phyloP scores from a whole-genome alignment of 202 grass and related monocot genomes.

The Musa balbisiana region DNA sequence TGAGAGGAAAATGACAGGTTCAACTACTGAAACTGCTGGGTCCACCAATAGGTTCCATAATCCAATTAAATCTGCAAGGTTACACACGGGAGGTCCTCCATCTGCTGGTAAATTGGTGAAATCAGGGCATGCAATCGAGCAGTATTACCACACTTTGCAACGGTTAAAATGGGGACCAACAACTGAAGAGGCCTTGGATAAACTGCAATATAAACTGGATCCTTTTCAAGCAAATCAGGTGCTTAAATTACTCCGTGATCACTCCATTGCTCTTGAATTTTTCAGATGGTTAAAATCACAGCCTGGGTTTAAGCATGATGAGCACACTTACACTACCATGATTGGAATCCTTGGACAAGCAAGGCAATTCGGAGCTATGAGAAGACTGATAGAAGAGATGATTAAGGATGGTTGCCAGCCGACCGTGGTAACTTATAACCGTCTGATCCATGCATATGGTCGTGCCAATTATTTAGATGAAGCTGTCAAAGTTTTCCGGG shows the following conservation, averaged over 20 bases:
- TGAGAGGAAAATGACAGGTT: conserved; percentile 29
- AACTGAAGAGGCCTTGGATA: conserved; percentile 59
- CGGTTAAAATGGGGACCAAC: conserved; percentile 81
- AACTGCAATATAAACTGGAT: conserved; percentile 68
- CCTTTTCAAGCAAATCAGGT: conserved; percentile 92
- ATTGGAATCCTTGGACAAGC: conserved; percentile 94
- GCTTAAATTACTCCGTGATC: conserved; percentile 77
- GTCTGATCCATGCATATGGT: conserved; percentile 92
- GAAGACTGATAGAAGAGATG: conserved; percentile 83
- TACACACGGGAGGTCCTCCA: conserved; percentile 34
- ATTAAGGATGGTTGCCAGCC: conserved; percentile 57
- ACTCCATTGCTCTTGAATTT: conserved; percentile 66
- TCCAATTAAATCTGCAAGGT: conserved; percentile 39
- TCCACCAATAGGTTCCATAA: conserved; percentile 40
- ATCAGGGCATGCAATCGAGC: conserved; percentile 53
- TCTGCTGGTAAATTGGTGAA: conserved; percentile 57
- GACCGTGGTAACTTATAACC: conserved; percentile 87
- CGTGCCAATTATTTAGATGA: conserved; percentile 81
- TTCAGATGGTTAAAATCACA: conserved; percentile 86
- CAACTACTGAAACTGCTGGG: conserved; percentile 23
- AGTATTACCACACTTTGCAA: conserved; percentile 76
- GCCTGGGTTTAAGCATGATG: conserved; percentile 86
- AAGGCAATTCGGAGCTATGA: conserved; percentile 73
- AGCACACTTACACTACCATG: conserved; percentile 93
- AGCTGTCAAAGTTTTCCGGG: conserved; percentile 69